Evolutionary conservation across 495 filamentous ascomycete species (phyloP), one percentile per base, ranked within the genome.

Genomic region (Xanthoparmelia taractica): DNA sequence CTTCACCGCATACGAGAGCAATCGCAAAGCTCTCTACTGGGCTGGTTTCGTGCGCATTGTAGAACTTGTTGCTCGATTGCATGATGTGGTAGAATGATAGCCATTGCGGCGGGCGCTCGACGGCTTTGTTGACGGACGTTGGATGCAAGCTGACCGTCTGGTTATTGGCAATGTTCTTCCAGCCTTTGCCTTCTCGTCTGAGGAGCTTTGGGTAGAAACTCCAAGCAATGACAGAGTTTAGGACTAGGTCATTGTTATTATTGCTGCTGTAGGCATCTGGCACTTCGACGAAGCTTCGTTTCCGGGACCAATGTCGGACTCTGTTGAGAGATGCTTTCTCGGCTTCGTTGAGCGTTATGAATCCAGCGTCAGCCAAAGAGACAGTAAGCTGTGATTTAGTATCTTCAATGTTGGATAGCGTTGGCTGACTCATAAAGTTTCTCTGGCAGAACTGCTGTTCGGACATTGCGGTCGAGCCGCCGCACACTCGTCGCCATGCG

Each of bases 151-250:
- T 87, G 62, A 97, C 91, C 48, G 80, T 79, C 70, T 97, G 92
- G 74, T 92, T 96, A 72, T 96, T 97, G 27, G 87, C 81, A 29
- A 96, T 82, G 63, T 96, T 97, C 50, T 90, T 84, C 82, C 92
- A 91, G 23, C 91, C 90, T 74, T 91, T 95, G 43, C 90, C 91
- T 58, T 97, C 92, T 59, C 86, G 85, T 12, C 85, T 82, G 12
- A 97, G 78, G 2, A 98, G 84, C 68, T 96, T 97, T 4, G 94
- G 94, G 68, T 98, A 96, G 78, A 98, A 96, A 57, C 88, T 89
- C 82, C 88, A 93, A 0, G 91, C 89, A 59, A 96, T 86, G 41
- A 95, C 88, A 0, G 91, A 87, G 66, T 85, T 84, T 17, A 88
- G 75, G 29, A 96, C 80, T 0, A 82, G 63, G 60, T 97, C 91